Evolutionary conservation across 768 basidiomycete species (phyloP).

Genomic region (Macrolepiota dolichaula): DNA sequence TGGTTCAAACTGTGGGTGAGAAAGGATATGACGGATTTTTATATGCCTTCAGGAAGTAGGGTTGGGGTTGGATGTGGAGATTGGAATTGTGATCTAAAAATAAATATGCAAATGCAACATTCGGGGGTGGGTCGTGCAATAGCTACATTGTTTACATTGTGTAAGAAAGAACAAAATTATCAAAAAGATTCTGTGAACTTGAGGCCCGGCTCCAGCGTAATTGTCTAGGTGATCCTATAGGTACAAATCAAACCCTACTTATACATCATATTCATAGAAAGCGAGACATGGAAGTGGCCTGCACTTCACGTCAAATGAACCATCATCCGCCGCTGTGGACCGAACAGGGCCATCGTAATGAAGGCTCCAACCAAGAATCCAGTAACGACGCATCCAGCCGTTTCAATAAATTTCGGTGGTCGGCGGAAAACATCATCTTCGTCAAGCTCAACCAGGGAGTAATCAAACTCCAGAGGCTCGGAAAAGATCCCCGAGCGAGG

Average conservation of each 20-base stretch:
- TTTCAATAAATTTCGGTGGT: conserved; percentile 25
- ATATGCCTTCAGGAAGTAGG: conserved; percentile 39
- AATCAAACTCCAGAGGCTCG: conserved; percentile 8
- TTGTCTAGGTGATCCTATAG: not conserved
- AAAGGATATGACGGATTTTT: conserved; percentile 55
- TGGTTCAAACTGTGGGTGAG: conserved; percentile 45
- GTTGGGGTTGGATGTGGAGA: not conserved
- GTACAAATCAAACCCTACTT: not conserved
- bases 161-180: not conserved
- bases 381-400: conserved; percentile 37
- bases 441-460: conserved; percentile 7
- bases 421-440: conserved; percentile 12
- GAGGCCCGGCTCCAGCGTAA: not conserved
- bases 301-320: conserved; percentile 22
- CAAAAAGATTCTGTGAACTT: not conserved
- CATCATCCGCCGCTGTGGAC: conserved; percentile 30
- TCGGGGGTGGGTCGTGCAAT: too few relatives aligned
- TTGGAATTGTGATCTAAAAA: too few relatives aligned
- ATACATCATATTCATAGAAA: not conserved
- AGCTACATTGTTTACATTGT: not conserved
- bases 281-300: not conserved
- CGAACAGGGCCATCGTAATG: conserved; percentile 28
- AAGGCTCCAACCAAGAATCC: conserved; percentile 49
- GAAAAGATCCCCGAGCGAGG: conserved; percentile 12
- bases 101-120: too few relatives aligned